phyloP scores from a whole-genome alignment of 2,329 filamentous ascomycete species.

The Fonsecaea nubica region DNA sequence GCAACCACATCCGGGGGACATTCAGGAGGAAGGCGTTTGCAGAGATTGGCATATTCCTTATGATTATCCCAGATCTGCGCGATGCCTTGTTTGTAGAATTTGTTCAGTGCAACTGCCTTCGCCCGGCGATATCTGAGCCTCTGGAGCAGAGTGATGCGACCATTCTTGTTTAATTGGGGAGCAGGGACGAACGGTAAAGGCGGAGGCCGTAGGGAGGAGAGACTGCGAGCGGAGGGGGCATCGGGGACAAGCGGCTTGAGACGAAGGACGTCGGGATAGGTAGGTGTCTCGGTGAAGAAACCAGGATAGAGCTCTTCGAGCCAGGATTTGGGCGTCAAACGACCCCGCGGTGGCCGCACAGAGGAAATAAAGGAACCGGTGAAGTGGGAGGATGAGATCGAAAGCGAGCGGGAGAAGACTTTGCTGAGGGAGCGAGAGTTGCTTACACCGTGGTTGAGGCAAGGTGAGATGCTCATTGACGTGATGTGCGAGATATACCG shows the following conservation, averaged over 20 bases:
- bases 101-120: constrained; percentile 75
- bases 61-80: constrained; percentile 45
- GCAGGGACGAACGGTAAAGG: constrained; percentile 3
- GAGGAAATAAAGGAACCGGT: not conserved
- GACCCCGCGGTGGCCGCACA: not conserved
- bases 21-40: not conserved
- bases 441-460: not conserved
- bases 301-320: not conserved
- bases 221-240: not conserved
- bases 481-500: not conserved
- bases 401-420: not conserved
- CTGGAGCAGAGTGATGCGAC: constrained; percentile 17
- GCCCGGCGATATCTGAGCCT: constrained; percentile 59
- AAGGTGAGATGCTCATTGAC: not conserved
- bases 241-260: not conserved
- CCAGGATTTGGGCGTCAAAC: not conserved
- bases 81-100: constrained; percentile 89
- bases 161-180: constrained; percentile 13
- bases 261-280: not conserved
- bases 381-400: not conserved
- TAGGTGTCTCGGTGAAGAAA: constrained; percentile 6
- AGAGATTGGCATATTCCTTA: not conserved
- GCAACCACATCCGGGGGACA: not conserved
- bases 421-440: not conserved
- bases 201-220: constrained; percentile 18